Conservation (phyloP, 2,329 filamentous ascomycete species). For the Lachnellula arida region DNA sequence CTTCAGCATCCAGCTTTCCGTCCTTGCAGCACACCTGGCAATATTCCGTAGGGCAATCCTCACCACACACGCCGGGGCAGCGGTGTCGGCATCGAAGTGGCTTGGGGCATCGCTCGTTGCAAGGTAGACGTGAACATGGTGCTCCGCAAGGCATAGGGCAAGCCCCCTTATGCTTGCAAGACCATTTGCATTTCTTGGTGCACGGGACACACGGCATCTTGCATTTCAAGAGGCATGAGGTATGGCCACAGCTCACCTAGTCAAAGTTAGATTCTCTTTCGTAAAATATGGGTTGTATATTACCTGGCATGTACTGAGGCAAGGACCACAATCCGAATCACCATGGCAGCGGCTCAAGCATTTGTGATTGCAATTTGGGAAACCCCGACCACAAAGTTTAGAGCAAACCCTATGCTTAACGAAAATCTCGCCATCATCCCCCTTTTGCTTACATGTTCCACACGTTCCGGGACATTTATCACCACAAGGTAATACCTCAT, state of each 20-base stretch:
- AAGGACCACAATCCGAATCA: neutral
- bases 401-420: neutral
- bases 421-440: neutral
- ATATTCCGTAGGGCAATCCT: constrained; percentile 12
- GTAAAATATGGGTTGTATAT: constrained; percentile 1
- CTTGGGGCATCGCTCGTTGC: constrained; percentile 12
- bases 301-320: constrained; percentile 2
- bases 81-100: constrained; percentile 15
- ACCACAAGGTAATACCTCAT: neutral
- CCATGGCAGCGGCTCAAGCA: constrained; percentile 3
- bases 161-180: constrained; percentile 10
- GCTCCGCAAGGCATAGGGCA: constrained; percentile 19
- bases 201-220: constrained; percentile 17
- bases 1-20: constrained; percentile 36
- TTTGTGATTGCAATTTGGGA: constrained; percentile 2
- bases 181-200: constrained; percentile 13
- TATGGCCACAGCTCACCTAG: neutral
- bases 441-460: neutral
- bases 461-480: neutral
- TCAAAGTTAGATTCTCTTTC: neutral
- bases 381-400: neutral
- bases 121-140: constrained; percentile 17
- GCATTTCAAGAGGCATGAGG: constrained; percentile 7
- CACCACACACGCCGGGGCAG: constrained; percentile 19
- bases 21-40: constrained; percentile 39